Percentiles rank a stretch among this genome's conserved stretches.
phyloP scores from a whole-genome alignment of 2,329 filamentous ascomycete genomes.

The Sordariomycetes sp. region DNA sequence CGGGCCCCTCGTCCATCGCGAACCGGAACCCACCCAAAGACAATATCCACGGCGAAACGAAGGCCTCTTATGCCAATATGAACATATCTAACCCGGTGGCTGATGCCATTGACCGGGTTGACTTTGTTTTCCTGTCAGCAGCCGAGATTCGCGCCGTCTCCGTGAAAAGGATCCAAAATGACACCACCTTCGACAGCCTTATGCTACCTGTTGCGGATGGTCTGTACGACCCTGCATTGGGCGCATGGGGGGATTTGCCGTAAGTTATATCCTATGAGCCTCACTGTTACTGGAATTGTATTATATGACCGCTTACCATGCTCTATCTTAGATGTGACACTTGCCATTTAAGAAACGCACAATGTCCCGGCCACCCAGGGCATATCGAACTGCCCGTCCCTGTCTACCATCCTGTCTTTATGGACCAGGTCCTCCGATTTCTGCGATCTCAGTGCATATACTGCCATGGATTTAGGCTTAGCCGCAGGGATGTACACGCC shows the following conservation, averaged over 20 bases:
- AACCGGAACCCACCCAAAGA: not conserved
- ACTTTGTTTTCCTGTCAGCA: slow-evolving; percentile 76
- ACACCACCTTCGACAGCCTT: slow-evolving; percentile 86
- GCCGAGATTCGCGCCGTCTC: slow-evolving; percentile 82
- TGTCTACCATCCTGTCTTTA: slow-evolving; percentile 93
- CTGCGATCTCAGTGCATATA: slow-evolving; percentile 83
- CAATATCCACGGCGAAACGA: not conserved
- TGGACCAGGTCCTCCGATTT: slow-evolving; percentile 81
- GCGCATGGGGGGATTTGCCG: slow-evolving; percentile 78
- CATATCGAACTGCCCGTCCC: slow-evolving; percentile 91
- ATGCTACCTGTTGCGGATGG: slow-evolving; percentile 83
- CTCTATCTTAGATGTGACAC: slow-evolving; percentile 65
- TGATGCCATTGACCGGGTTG: slow-evolving; percentile 75
- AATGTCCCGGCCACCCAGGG: slow-evolving; percentile 85
- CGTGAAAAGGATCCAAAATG: slow-evolving; percentile 87
- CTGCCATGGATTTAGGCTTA: slow-evolving; percentile 76
- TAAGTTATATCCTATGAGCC: slow-evolving; percentile 27
- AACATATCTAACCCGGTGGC: slow-evolving; percentile 73
- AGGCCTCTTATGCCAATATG: slow-evolving; percentile 29
- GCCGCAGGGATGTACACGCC: slow-evolving; percentile 64
- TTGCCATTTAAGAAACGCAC: slow-evolving; percentile 71
- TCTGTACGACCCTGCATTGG: slow-evolving; percentile 84
- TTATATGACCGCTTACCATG: not conserved
- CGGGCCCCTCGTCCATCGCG: not conserved
- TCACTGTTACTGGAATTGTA: slow-evolving; percentile 3